Base-by-base conservation (phyloP, 805 yeast genomes). In the Metschnikowia kunwiensis region DNA sequence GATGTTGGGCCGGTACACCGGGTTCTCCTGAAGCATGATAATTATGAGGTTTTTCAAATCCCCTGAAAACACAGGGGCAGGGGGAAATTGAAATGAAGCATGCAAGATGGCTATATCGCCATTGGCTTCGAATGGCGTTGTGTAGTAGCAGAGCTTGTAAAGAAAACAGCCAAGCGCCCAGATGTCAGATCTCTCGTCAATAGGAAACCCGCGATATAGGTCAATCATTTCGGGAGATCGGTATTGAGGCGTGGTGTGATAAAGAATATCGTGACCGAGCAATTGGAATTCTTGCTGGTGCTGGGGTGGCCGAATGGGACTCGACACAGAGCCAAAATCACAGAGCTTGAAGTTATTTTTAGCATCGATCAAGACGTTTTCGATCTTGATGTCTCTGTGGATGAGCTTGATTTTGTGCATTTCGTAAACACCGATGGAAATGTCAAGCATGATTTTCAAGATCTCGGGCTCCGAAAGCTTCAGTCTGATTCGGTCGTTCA, bases 171-270 rank as follows among this genome's bases (percentile, higher is more conserved):
- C 98, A 31, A 91, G 65, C 0, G 98, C 98, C 98, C 98, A 91
- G 31, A 91, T 85, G 62, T 91, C 98, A 6, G 91, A 74, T 60
- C 87, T 87, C 52, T 89, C 94, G 60, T 91, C 93, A 26, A 91
- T 84, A 2, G 96, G 93, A 30, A 79, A 65, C 5, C 88, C 85
- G 30, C 87, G 69, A 56, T 82, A 82, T 17, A 89, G 70, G 60
- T 91, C 97, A 38, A 91, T 77, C 97, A 91, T 93, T 57, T 91
- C 98, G 0, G 98, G 98, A 0, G 94, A 72, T 45, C 98, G 70
- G 57, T 91, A 91, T 60, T 93, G 98, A 11, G 96, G 95, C 4
- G 98, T 91, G 0, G 98, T 91, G 55, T 91, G 95, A 45, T 81
- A 78, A 52, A 86, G 75, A 38, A 91, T 78, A 57, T 91, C 96